phyloP scores from a whole-genome alignment of 352 stramenopile genomes.

The Globisporangium nagaii region DNA sequence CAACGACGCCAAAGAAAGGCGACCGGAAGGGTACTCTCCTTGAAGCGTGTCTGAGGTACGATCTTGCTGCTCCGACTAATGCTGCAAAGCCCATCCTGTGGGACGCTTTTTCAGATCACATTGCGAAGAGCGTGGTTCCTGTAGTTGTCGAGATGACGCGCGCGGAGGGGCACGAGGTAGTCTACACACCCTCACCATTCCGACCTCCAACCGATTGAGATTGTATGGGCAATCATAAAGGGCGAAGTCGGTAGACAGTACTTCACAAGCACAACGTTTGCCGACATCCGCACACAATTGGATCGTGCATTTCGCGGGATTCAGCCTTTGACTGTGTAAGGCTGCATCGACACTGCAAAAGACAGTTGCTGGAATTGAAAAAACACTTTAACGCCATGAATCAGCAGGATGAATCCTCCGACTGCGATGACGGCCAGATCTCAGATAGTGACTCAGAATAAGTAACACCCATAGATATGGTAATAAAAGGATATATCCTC shows the following conservation, averaged over 20 bases:
- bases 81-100: neutral
- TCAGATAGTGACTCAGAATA: too few relatives aligned
- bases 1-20: constrained; percentile 1
- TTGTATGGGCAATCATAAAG: constrained; percentile 17
- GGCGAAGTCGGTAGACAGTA: constrained; percentile 13
- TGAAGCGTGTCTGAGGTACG: neutral
- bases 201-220: constrained; percentile 20
- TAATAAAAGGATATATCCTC: too few relatives aligned
- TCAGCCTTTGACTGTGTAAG: neutral
- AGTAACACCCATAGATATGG: too few relatives aligned
- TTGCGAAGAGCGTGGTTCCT: constrained; percentile 4
- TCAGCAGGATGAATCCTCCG: neutral
- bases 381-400: neutral
- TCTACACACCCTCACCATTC: constrained; percentile 20
- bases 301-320: neutral
- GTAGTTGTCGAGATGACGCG: constrained; percentile 7
- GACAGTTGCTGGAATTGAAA: neutral
- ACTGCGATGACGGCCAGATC: too few relatives aligned
- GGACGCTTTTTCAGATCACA: constrained; percentile 2
- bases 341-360: neutral
- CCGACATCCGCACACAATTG: neutral
- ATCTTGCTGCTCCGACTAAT: neutral
- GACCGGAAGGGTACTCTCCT: neutral
- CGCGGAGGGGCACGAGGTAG: constrained; percentile 1
- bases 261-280: constrained; percentile 6